A percentile compares a stretch with the other conserved stretches of the same genome.
Conservation (phyloP, 1,284 basidiomycete genomes). For the Cutaneotrichosporon spelunceum region DNA sequence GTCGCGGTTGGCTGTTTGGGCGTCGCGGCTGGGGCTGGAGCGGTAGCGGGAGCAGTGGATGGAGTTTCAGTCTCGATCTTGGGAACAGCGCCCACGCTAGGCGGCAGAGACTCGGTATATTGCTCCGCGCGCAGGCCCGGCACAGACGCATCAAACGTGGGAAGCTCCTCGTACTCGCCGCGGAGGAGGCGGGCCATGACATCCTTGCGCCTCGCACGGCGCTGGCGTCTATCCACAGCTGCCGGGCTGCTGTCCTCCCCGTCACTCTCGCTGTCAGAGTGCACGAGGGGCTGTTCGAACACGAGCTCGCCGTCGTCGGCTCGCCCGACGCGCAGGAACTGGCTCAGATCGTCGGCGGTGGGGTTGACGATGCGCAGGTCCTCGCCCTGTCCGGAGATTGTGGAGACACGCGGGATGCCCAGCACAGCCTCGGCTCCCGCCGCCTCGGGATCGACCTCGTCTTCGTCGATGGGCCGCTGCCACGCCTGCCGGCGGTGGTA, state of each 20-base stretch:
- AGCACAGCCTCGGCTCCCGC: constrained; percentile 30
- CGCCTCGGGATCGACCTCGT: constrained; percentile 28
- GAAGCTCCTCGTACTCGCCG: constrained; percentile 25
- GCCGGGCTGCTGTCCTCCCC: constrained; percentile 29
- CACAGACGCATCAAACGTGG: neutral
- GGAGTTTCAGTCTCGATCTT: neutral
- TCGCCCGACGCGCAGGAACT: constrained; percentile 46
- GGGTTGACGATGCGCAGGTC: constrained; percentile 43
- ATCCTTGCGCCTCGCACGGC: constrained; percentile 13
- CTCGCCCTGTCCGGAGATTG: constrained; percentile 23
- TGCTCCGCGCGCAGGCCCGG: neutral
- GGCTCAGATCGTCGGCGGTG: constrained; percentile 40
- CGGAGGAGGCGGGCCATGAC: constrained; percentile 19
- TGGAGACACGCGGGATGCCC: constrained; percentile 34
- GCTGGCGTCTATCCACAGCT: constrained; percentile 18
- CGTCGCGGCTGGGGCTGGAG: neutral
- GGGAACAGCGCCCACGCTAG: constrained; percentile 3
- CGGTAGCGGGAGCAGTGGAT: neutral
- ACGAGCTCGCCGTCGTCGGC: constrained; percentile 50
- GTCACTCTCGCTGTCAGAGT: constrained; percentile 19
- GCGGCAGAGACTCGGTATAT: constrained; percentile 11
- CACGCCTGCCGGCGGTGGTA: constrained; percentile 40
- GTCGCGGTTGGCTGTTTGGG: neutral
- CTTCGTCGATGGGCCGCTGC: constrained; percentile 27
- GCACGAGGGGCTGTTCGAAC: constrained; percentile 34